A percentile compares a stretch with the other conserved stretches of the same genome.
These are phyloP conservation scores for Trypanosoma cruzi DNA, from an alignment of 208 protist species.

Conservation along the genomic window DNA sequence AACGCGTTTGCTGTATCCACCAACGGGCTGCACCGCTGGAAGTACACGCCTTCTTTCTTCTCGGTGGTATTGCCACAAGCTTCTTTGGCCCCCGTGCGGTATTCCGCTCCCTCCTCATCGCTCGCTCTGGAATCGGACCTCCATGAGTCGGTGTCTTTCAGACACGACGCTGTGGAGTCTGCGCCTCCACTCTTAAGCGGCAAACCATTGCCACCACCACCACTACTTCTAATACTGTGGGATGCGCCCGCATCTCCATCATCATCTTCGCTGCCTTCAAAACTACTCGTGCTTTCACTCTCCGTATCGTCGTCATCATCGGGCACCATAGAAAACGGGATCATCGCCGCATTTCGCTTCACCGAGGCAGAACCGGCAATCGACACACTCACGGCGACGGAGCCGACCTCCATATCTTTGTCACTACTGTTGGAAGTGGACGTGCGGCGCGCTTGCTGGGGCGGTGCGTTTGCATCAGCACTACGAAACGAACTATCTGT, in stretches of 20 bases:
- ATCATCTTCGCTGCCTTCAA: neutral
- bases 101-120: neutral
- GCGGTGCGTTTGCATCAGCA: neutral
- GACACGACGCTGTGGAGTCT: neutral
- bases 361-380: neutral
- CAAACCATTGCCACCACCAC: neutral
- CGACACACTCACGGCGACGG: neutral
- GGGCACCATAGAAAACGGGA: conserved; percentile 6
- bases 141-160: neutral
- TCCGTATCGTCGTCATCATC: conserved; percentile 4
- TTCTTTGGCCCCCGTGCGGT: neutral
- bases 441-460: neutral
- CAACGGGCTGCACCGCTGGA: neutral
- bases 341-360: neutral
- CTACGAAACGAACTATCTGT: neutral
- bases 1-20: neutral
- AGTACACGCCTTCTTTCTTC: neutral
- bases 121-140: neutral
- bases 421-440: neutral
- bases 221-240: neutral
- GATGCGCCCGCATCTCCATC: neutral
- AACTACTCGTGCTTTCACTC: conserved; percentile 15
- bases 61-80: neutral
- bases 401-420: conserved; percentile 3
- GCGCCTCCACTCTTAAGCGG: neutral